Percentiles rank a stretch among this genome's conserved stretches.
Conservation (phyloP, 345 rosid genomes). For the Corchorus capsularis region DNA sequence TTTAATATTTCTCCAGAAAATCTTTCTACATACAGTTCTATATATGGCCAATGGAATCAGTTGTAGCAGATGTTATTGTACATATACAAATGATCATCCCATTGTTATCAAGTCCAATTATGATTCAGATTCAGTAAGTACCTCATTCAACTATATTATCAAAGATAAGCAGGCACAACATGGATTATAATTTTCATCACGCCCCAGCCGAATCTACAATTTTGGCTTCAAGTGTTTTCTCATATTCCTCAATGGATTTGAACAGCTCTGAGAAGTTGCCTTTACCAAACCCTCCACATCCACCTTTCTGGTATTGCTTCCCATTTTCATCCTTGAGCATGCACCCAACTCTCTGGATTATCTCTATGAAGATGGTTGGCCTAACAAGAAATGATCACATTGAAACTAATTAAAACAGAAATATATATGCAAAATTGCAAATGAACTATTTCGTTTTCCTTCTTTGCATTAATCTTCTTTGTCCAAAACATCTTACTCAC, state of each 20-base stretch:
- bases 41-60: background rate
- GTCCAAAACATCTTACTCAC: too few relatives aligned
- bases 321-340: conserved; percentile 71
- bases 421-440: background rate
- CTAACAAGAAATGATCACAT: conserved; percentile 33
- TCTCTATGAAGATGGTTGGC: conserved; percentile 95
- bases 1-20: background rate
- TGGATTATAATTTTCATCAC: conserved; percentile 9
- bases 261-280: conserved; percentile 95
- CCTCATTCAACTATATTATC: background rate
- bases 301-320: conserved; percentile 79
- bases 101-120: background rate
- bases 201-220: conserved; percentile 26
- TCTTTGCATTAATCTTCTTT: background rate
- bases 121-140: background rate
- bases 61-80: background rate
- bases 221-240: conserved; percentile 80
- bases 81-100: background rate
- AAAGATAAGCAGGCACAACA: background rate
- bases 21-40: background rate
- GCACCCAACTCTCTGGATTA: conserved; percentile 90
- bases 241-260: conserved; percentile 91
- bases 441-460: background rate
- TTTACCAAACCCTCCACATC: conserved; percentile 95
- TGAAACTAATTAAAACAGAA: background rate